Conservation (phyloP, 768 basidiomycete species). For the Suillus tomentosus region DNA sequence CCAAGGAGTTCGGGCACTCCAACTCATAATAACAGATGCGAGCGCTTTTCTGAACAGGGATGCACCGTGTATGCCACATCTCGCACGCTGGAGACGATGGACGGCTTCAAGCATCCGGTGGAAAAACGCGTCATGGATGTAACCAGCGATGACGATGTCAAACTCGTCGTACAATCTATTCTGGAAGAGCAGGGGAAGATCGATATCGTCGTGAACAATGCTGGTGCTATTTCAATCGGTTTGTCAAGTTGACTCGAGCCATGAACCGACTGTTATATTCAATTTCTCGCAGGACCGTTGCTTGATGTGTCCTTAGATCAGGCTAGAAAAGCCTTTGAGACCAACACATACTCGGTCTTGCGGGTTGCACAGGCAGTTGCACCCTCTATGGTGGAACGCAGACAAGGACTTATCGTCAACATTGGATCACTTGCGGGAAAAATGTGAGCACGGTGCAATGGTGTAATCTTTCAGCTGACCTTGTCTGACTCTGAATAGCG, state of each 20-base stretch:
- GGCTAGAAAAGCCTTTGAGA: conserved; percentile 58
- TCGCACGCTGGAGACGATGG: conserved; percentile 61
- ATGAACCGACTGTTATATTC: conserved; percentile 7
- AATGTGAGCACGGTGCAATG: conserved; percentile 42
- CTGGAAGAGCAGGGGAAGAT: conserved; percentile 59
- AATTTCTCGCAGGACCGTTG: conserved; percentile 36
- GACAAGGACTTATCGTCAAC: conserved; percentile 68
- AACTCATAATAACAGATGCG: conserved; percentile 45
- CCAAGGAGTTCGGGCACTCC: background rate
- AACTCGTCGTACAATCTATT: conserved; percentile 50
- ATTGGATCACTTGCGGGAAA: conserved; percentile 70
- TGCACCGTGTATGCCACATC: conserved; percentile 81
- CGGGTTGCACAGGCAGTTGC: conserved; percentile 62
- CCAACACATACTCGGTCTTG: conserved; percentile 65
- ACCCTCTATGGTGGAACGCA: conserved; percentile 70
- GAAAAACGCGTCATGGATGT: conserved; percentile 62
- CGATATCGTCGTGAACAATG: conserved; percentile 80
- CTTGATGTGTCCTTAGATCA: conserved; percentile 58
- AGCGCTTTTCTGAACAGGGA: conserved; percentile 63
- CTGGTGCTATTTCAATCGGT: conserved; percentile 54
- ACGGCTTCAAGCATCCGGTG: conserved; percentile 50
- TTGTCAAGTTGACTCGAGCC: conserved; percentile 14
- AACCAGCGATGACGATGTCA: conserved; percentile 58
- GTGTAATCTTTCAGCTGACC: background rate
- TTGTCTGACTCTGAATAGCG: conserved; percentile 36